phyloP scores from a whole-genome alignment of 139 green algal genomes.

The Raphidocelis subcapitata region DNA sequence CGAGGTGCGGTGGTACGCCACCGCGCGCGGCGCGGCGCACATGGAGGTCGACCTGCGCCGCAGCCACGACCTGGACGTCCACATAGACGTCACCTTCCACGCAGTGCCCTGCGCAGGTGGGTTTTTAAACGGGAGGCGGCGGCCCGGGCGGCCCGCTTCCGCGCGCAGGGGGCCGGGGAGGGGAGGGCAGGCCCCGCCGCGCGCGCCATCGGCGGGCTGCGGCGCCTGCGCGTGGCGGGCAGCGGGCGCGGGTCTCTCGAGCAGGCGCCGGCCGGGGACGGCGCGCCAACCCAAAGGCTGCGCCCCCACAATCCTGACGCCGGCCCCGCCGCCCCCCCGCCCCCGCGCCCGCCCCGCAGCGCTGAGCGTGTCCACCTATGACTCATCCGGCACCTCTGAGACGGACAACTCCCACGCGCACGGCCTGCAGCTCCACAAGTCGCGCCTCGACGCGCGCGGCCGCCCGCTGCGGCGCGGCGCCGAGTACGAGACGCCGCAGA shows the following conservation, averaged over 20 bases:
- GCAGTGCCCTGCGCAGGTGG: constrained; percentile 70
- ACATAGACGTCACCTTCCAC: constrained; percentile 79
- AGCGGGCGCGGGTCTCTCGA: no score
- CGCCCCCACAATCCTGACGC: no score
- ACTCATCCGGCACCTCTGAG: constrained; percentile 30
- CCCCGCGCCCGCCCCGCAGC: constrained; percentile 11
- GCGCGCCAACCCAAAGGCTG: no score
- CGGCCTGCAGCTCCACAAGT: constrained; percentile 16
- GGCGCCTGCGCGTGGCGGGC: no score
- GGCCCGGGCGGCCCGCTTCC: no score
- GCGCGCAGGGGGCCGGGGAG: no score
- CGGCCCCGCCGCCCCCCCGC: no score
- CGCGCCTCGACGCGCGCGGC: constrained; percentile 26
- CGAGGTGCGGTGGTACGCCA: no score
- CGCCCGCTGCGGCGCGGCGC: constrained; percentile 28
- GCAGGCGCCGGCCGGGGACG: no score
- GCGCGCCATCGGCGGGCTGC: no score
- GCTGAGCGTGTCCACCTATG: constrained; percentile 70
- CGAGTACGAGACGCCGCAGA: constrained; percentile 66
- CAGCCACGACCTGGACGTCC: constrained; percentile 53
- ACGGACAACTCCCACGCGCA: constrained; percentile 19
- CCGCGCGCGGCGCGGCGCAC: constrained; percentile 25
- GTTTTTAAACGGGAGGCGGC: no score
- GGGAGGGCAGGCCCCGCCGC: no score
- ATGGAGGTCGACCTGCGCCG: constrained; percentile 77